Evolutionary conservation across 1,139 yeast genomes (phyloP).

Genomic region (Taphrina sp.): DNA sequence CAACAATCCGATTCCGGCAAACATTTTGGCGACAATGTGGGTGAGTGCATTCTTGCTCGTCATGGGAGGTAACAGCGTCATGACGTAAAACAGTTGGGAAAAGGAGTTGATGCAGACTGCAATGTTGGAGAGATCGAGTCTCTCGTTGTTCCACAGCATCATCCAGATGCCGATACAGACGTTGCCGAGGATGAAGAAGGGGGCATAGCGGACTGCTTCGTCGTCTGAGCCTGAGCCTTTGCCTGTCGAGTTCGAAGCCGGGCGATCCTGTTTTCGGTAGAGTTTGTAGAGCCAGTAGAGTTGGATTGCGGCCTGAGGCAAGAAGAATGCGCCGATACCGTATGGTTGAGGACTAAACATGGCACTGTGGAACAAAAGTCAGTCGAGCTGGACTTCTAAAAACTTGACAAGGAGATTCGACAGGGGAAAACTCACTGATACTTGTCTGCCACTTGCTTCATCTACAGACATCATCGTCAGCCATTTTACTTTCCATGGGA

Average conservation of each 20-base stretch:
- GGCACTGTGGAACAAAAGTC: conserved; percentile 9
- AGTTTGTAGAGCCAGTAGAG: conserved; percentile 29
- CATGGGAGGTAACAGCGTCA: conserved; percentile 20
- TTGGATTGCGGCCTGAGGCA: conserved; percentile 23
- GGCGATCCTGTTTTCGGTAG: too few relatives aligned
- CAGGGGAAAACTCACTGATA: conserved; percentile 12
- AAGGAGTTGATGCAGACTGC: conserved; percentile 29
- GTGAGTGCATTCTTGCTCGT: conserved; percentile 19
- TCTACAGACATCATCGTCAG: conserved; percentile 6
- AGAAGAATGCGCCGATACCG: conserved; percentile 20
- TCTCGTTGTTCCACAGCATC: conserved; percentile 28
- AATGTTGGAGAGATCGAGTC: conserved; percentile 18
- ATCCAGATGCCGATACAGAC: conserved; percentile 24
- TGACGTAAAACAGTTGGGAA: conserved; percentile 22
- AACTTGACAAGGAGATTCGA: neutral
- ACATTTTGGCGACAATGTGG: conserved; percentile 31
- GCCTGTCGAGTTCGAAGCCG: neutral
- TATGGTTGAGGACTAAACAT: conserved; percentile 29
- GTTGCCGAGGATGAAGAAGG: conserved; percentile 26
- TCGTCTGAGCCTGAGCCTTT: too few relatives aligned
- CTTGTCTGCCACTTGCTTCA: conserved; percentile 30
- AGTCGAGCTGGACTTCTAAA: neutral
- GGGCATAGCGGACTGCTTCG: conserved; percentile 22
- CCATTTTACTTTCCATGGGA: neutral
- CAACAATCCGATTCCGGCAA: conserved; percentile 27